Evolutionary conservation across 768 basidiomycete species (phyloP), one percentile per base, ranked within the genome.

Genomic region (Pleurotus tuoliensis): DNA sequence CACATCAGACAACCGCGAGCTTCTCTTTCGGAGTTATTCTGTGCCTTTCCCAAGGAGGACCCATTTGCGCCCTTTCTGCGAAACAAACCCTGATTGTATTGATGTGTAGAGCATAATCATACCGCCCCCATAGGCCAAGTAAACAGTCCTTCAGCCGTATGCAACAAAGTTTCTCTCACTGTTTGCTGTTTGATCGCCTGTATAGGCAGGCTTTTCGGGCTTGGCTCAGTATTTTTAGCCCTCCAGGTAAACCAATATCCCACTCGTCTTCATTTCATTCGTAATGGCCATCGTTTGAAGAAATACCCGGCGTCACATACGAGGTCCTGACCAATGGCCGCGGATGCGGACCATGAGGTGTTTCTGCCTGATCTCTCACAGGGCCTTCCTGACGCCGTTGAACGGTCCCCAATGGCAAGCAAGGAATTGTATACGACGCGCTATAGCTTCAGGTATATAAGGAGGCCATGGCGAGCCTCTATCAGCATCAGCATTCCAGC

Each of bases 1-100:
- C 22, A 15, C 20, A 39, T 11, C 39, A 40, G 22, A 41, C 16
- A 40, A 11, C 12, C 3, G 25, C 12, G 34, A 41, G 48, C 20
- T 53, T 24, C 22, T 11, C 18, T n/a, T 15, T 51, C 24, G 49
- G 34, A 40, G 18, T 11, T 40, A 16, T 30, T 41, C 20, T n/a
- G 5, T 37, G 34, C 41, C 15, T n/a, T 53, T 53, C 51, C 51
- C 51, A 53, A 53, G 38, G 20, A 11, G 39, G 24, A 30, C 6
- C 16, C 51, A 4, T 37, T 39, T 30, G 51, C 51, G 51, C 38
- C 39, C 51, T 43, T 53, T 53, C 41, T 24, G 51, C 51, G 51
- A 53, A 53, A 53, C 38, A 53, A 41, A 22, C 51, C 41, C 41
- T 53, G 51, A 53, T 53, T 41, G n/a, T 40, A 25, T 53, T 30